Conservation (phyloP, 2,329 filamentous ascomycete species). For the Penicillium sp. region DNA sequence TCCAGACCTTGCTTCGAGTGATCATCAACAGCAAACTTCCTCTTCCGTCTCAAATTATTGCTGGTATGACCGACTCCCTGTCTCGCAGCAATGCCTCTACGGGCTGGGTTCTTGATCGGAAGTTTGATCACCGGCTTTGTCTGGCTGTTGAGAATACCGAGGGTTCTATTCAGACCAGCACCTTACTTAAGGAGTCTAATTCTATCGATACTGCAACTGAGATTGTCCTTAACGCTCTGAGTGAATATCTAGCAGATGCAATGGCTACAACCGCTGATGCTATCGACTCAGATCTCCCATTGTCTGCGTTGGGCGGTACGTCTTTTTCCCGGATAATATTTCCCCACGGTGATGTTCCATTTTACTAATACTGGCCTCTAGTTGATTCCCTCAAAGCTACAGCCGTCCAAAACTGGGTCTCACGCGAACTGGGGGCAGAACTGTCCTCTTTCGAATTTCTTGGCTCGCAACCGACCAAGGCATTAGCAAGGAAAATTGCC, state of each 20-base stretch:
- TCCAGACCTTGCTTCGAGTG: conserved; percentile 18
- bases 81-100: conserved; percentile 15
- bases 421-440: conserved; percentile 21
- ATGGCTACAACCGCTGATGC: conserved; percentile 23
- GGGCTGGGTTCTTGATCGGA: conserved; percentile 21
- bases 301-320: conserved; percentile 24
- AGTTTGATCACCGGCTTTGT: conserved; percentile 21
- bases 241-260: conserved; percentile 20
- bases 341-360: not conserved
- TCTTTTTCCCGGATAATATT: not conserved
- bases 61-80: conserved; percentile 20
- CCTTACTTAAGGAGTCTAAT: conserved; percentile 11
- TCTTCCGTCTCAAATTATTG: conserved; percentile 19
- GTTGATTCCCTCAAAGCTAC: conserved; percentile 25
- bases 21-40: conserved; percentile 18
- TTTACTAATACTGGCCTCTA: conserved; percentile 8
- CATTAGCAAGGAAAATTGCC: conserved; percentile 20
- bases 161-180: conserved; percentile 6
- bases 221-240: conserved; percentile 14
- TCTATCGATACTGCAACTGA: conserved; percentile 12
- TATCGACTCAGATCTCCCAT: conserved; percentile 21
- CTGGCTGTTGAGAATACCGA: conserved; percentile 6
- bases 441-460: conserved; percentile 25
- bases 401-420: conserved; percentile 24
- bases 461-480: conserved; percentile 21